Evolutionary conservation across 176 grass and related monocot species (phyloP), one percentile per base, ranked within the genome.

Genomic region (Elymus sibiricus): DNA sequence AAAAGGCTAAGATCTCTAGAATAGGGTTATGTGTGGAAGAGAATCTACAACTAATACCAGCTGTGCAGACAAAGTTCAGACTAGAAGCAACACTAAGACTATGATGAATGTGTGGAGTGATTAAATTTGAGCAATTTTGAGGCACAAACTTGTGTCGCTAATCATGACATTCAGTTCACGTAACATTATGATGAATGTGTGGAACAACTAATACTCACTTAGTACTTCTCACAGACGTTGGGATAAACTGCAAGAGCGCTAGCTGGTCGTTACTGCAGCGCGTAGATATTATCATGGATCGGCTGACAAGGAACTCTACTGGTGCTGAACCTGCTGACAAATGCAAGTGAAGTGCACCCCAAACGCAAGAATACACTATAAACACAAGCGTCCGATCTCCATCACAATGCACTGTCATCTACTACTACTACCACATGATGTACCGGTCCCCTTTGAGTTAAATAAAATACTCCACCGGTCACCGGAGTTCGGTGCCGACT

Each of bases 401-500:
- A 71, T 40, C 42, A 49, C 21, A 6, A 43, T 43, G 58, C 62
- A 42, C 15, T 24, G 11, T 4, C 10, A 53, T 85, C 68, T 34
- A 40, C 40, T 40, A 40, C 15, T 19, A 15, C 47, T 1, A 53
- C 49, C 0, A 17, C 8, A 8, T 34, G 35, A 71, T 61, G 19
- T 34, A n/a, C 77, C 28, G 63, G 14, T 21, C 6, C 9, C 37
- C 21, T 12, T 9, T 22, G 9, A 51, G n/a, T 76, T 67, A 7
- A 47, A 47, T 47, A 1, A 8, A 81, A 51, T 69, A 59, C 77
- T 75, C 62, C 61, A 76, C 60, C 58, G 35, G 61, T 37, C 35
- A 37, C 35, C 47, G 15, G 47, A 51, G 38, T n/a, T 68, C 10
- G 72, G 79, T 77, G 88, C 73, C 73, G 79, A 70, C 55, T 63